phyloP scores from a whole-genome alignment of 345 rosid genomes.

The Excoecaria agallocha region DNA sequence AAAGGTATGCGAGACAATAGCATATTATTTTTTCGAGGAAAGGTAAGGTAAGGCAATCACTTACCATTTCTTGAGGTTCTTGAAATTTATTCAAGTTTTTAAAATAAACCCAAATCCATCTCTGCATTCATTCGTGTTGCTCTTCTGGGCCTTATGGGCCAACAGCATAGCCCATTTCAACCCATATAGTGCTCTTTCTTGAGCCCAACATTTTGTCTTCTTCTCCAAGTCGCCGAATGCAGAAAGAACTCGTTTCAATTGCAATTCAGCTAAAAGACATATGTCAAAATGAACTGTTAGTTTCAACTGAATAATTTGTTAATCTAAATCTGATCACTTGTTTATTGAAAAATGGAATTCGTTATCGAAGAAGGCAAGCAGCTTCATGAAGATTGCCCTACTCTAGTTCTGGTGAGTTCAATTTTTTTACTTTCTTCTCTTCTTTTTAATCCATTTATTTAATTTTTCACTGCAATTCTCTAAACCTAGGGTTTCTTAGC shows the following conservation, averaged over 20 bases:
- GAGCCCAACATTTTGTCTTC: constrained; percentile 22
- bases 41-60: no score
- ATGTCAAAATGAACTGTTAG: background rate
- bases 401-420: constrained; percentile 58
- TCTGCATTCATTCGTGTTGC: no score
- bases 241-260: background rate
- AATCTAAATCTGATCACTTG: background rate
- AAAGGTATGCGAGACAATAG: no score
- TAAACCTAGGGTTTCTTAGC: background rate
- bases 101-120: no score
- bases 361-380: constrained; percentile 55
- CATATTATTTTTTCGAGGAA: no score
- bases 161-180: no score
- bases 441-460: background rate
- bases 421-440: background rate
- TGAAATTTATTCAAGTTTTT: no score
- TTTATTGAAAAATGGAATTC: constrained; percentile 52
- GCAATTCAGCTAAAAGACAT: background rate
- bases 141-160: no score
- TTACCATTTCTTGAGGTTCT: no score
- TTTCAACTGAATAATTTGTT: background rate
- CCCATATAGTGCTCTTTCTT: background rate
- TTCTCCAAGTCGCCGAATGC: constrained; percentile 21
- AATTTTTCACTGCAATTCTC: background rate
- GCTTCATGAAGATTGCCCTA: constrained; percentile 50